Evolutionary conservation across 139 green algal genomes (phyloP), one percentile per base, ranked within the genome.

Genomic region (Bryopsis sp.): DNA sequence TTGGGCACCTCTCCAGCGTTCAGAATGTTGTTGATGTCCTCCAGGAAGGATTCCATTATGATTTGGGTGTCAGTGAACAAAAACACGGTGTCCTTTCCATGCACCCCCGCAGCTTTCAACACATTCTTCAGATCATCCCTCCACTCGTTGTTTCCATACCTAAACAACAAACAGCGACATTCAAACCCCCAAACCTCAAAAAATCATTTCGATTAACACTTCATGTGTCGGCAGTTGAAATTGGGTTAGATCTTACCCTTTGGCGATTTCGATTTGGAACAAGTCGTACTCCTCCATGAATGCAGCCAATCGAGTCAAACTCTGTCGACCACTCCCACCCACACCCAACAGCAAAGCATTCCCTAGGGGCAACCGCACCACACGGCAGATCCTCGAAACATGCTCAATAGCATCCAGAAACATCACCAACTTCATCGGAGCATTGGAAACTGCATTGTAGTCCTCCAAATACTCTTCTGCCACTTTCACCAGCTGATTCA

Each of bases 1-100:
- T 94, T 90, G 35, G 87, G 86, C 29, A 94, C 84, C 54, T 81
- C 84, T 46, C 87, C 87, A 36, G 58, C 78, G 70, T 92, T 92
- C 33, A 94, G 80, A 48, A 94, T 85, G 78, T 92, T 90, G 79
- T 92, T 92, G 62, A 94, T 82, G 79, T 94, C 85, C 75, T 93
- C 88, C 47, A 95, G 74, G 73, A 90, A 91, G 32, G 74, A 78
- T 74, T 95, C 88, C 67, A 84, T 43, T 22, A 92, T 72, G 39
- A 94, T 92, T 74, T 94, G 87, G 22, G 82, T 92, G 80, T 95
- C 88, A 11, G 78, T 85, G 68, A 95, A 89, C 28, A 95, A 64
- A 74, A 95, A 93, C 29, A 85, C 74, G 19, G 74, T 84, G 35
- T 88, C 74, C 65, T 88, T 85, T 39, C 79, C 88, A n/a, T 89